Evolutionary conservation across 2,329 filamentous ascomycete genomes (phyloP).

Genomic region (Aspergillus aculeatus): DNA sequence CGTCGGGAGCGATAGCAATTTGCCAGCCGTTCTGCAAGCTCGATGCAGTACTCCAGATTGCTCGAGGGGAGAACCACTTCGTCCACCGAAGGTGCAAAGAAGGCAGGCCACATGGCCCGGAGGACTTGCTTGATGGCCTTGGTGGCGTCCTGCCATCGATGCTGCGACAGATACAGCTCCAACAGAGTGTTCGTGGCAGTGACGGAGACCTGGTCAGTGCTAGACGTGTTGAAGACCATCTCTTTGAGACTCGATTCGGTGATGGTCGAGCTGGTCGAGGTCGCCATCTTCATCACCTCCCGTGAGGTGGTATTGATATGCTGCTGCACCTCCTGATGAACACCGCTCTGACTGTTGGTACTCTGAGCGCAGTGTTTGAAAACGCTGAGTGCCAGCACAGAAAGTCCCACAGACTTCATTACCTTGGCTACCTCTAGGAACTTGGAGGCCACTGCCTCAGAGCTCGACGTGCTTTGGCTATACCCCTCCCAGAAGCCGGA

Average conservation of each 20-base stretch:
- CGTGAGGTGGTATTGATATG: constrained; percentile 44
- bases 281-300: constrained; percentile 41
- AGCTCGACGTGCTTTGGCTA: constrained; percentile 41
- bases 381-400: constrained; percentile 45
- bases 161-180: constrained; percentile 45
- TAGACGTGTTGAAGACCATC: constrained; percentile 45
- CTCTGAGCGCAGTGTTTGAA: constrained; percentile 45
- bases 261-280: constrained; percentile 35
- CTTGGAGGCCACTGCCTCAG: constrained; percentile 39
- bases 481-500: constrained; percentile 51
- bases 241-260: constrained; percentile 46
- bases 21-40: constrained; percentile 48
- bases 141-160: constrained; percentile 49
- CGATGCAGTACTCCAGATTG: constrained; percentile 45
- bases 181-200: constrained; percentile 43
- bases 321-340: constrained; percentile 45
- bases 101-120: constrained; percentile 47
- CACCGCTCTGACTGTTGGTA: constrained; percentile 31
- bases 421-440: constrained; percentile 43
- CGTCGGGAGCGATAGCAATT: constrained; percentile 44
- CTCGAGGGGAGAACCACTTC: constrained; percentile 45
- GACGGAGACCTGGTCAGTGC: constrained; percentile 42
- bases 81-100: constrained; percentile 46
- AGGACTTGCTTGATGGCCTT: constrained; percentile 48
- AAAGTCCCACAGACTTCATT: constrained; percentile 47